These are phyloP conservation scores for Corymbia maculata DNA, from an alignment of 345 rosid genomes.

Conservation along the genomic window DNA sequence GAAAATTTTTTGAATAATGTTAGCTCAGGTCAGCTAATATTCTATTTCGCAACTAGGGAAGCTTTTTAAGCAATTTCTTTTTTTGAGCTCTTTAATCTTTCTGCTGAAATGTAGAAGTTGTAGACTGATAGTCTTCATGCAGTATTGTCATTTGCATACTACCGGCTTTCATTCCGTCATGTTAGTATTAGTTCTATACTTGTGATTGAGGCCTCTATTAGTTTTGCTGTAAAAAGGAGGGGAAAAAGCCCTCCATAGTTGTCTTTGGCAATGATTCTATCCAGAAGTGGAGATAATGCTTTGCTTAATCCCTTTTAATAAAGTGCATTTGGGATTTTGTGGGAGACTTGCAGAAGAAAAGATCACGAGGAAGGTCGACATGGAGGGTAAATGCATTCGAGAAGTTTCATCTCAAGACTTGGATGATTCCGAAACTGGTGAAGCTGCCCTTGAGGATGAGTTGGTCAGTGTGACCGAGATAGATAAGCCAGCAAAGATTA, in stretches of 20 bases:
- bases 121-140: not conserved
- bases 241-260: not conserved
- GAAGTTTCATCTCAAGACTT: not conserved
- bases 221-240: not conserved
- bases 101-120: not conserved
- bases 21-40: not conserved
- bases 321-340: not conserved
- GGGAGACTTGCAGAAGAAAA: constrained; percentile 1
- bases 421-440: not conserved
- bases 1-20: not conserved
- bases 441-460: not conserved
- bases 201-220: not conserved
- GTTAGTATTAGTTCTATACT: not conserved
- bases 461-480: not conserved
- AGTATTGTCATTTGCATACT: not conserved
- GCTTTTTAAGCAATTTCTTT: not conserved
- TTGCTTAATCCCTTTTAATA: not conserved
- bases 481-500: constrained; percentile 25
- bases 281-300: constrained; percentile 9
- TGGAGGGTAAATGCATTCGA: constrained; percentile 14
- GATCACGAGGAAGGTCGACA: not conserved
- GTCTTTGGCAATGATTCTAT: not conserved
- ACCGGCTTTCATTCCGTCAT: not conserved
- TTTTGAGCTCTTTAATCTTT: not conserved
- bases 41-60: not conserved